Percentiles rank a stretch among this genome's conserved stretches.
Evolutionary conservation across 1,284 basidiomycete species (phyloP).

Genomic region (Malassezia yamatoensis): DNA sequence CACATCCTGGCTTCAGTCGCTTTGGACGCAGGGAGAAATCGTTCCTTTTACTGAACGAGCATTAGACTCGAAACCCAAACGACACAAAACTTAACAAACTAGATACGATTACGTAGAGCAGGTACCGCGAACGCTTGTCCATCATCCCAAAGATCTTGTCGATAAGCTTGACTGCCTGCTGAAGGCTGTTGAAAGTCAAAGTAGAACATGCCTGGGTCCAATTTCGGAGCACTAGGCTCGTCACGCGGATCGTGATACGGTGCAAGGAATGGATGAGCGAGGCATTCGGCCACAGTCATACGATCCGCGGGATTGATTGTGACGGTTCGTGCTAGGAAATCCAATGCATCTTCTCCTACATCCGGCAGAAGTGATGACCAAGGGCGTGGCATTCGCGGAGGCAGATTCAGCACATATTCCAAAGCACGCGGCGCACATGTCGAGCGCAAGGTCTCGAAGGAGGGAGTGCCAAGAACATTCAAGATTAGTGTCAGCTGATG

Average conservation of each 20-base stretch:
- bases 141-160: slow-evolving; percentile 37
- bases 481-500: slow-evolving; percentile 83
- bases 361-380: slow-evolving; percentile 21
- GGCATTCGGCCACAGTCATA: slow-evolving; percentile 42
- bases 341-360: slow-evolving; percentile 56
- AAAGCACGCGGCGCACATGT: slow-evolving; percentile 74
- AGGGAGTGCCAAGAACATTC: slow-evolving; percentile 83
- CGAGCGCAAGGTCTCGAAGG: slow-evolving; percentile 78
- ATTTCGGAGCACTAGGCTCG: slow-evolving; percentile 31
- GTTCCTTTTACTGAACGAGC: slow-evolving; percentile 26
- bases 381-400: slow-evolving; percentile 61
- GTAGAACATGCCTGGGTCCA: slow-evolving; percentile 32
- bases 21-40: slow-evolving; percentile 34
- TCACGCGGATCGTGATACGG: slow-evolving; percentile 43
- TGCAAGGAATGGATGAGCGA: slow-evolving; percentile 38
- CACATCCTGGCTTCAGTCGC: slow-evolving; percentile 22
- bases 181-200: slow-evolving; percentile 33
- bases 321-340: slow-evolving; percentile 81
- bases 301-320: slow-evolving; percentile 53
- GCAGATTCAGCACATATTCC: slow-evolving; percentile 69
- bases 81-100: background rate
- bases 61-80: background rate
- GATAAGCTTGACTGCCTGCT: slow-evolving; percentile 30
- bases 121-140: slow-evolving; percentile 16
- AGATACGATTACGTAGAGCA: background rate